phyloP scores from a whole-genome alignment of 305 asterid species.

The Plantago lanceolata region DNA sequence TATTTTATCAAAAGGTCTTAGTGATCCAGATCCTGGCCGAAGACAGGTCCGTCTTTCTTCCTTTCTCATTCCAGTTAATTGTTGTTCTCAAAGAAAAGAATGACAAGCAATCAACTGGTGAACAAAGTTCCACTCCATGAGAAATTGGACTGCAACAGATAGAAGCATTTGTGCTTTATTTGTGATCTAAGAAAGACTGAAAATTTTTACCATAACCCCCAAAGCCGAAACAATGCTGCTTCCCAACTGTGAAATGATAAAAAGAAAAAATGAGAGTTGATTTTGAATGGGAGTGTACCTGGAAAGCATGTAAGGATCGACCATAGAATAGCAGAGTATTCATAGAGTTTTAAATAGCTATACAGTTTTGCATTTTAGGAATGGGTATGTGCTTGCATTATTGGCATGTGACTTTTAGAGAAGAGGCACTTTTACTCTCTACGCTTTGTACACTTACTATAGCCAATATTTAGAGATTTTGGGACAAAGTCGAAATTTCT shows the following conservation, averaged over 20 bases:
- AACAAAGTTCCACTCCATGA: neutral
- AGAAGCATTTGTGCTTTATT: neutral
- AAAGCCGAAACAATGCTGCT: neutral
- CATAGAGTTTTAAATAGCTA: too few relatives aligned
- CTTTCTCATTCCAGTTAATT: neutral
- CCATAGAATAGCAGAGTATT: too few relatives aligned
- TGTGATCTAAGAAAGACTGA: neutral
- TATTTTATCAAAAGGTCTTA: conserved; percentile 80
- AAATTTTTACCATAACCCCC: neutral
- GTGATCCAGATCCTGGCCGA: conserved; percentile 72
- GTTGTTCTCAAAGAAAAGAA: neutral
- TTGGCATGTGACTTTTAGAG: too few relatives aligned
- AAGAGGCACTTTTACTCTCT: neutral
- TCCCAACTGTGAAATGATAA: neutral
- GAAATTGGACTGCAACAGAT: neutral
- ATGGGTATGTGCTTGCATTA: neutral
- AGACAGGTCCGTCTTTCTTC: conserved; percentile 68
- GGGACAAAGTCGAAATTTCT: neutral
- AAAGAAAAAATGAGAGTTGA: too few relatives aligned
- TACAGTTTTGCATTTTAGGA: too few relatives aligned
- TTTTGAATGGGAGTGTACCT: too few relatives aligned
- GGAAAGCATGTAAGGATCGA: neutral
- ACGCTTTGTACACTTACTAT: neutral
- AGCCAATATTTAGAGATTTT: neutral
- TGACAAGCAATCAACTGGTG: neutral